Evolutionary conservation across 2,329 filamentous ascomycete species (phyloP), one percentile per base, ranked within the genome.

Genomic region (Colletotrichum gloeosporioides): DNA sequence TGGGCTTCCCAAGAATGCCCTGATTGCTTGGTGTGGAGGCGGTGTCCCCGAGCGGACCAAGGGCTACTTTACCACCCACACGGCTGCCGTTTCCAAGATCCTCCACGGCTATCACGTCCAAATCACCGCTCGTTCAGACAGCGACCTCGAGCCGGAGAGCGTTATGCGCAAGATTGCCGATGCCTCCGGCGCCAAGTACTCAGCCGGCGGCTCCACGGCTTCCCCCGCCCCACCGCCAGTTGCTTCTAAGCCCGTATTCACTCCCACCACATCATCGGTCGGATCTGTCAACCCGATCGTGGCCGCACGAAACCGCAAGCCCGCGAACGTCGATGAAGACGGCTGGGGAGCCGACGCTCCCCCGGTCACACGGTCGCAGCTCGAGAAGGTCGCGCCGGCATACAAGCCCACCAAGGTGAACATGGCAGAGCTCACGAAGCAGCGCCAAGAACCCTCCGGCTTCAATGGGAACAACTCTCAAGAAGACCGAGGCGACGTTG

Each of bases 1-100:
- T 4, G 88, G 88, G 27, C 91, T 99, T 18, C 96, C 96, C 66
- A 99, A 99, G 89, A 95, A 93, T 84, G 95, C 98, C 76, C 90
- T 99, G 79, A 95, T 99, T 83, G 96, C 95, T 79, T 99, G 97
- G 94, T 99, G 97, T 85, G 97, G 97, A 79, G 96, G 98, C 83
- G 97, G 97, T 80, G 97, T 99, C 18, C 97, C 97, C n/a, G 97
- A 99, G 87, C 91, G 96, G 81, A 99, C 96, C 77, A 99, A 99
- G 87, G 97, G 97, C 79, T 99, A 99, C 87, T 99, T 99, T 84
- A 98, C 95, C 79, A 98, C 96, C 87, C 96, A 99, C 86, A 89
- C 97, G 64, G 93, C 94, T 77, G 94, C 95, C 64, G 96, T 99
- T 49, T 93, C 96, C 77, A 98, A 98, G 86, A 90, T 98, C 80